Conservation (phyloP, 495 filamentous ascomycete species). For the Hypoxylon cercidicola region DNA sequence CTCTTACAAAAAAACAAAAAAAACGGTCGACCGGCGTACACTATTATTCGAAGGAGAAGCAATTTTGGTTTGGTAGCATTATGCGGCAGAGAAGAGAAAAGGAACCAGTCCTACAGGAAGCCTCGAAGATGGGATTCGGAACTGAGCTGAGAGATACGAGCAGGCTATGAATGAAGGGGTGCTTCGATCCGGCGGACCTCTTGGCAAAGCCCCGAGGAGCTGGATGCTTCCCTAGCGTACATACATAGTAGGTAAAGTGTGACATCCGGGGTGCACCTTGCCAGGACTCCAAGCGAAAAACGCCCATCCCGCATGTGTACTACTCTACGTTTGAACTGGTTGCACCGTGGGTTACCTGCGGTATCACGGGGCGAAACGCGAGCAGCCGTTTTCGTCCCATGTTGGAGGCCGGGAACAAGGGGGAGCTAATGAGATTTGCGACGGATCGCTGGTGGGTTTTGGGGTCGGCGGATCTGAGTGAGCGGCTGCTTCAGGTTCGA, state of each 20-base stretch:
- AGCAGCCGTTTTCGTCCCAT: conserved; percentile 30
- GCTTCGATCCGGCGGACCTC: conserved; percentile 15
- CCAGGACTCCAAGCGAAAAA: conserved; percentile 13
- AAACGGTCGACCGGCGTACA: not conserved
- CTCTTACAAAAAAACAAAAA: conserved; percentile 2
- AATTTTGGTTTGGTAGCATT: not conserved
- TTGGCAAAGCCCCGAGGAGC: conserved; percentile 36
- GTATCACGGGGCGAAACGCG: conserved; percentile 34
- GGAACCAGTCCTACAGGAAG: conserved; percentile 12
- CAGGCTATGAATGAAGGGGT: conserved; percentile 22
- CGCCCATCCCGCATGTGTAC: conserved; percentile 23
- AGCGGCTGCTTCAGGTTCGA: conserved; percentile 40
- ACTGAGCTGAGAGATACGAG: not conserved
- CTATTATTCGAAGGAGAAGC: not conserved
- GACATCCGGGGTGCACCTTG: conserved; percentile 13
- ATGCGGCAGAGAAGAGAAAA: conserved; percentile 6
- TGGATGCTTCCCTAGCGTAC: conserved; percentile 17
- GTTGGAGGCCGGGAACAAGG: conserved; percentile 13
- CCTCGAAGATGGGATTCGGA: conserved; percentile 10
- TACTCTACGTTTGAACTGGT: conserved; percentile 24
- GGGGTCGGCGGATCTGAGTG: conserved; percentile 28
- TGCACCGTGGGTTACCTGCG: conserved; percentile 28
- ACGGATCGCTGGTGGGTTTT: conserved; percentile 30
- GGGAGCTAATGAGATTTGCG: conserved; percentile 25
- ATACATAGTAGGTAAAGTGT: conserved; percentile 1